Evolutionary conservation across 768 basidiomycete genomes (phyloP), one percentile per base, ranked within the genome.

Genomic region (Tulasnella sp.): DNA sequence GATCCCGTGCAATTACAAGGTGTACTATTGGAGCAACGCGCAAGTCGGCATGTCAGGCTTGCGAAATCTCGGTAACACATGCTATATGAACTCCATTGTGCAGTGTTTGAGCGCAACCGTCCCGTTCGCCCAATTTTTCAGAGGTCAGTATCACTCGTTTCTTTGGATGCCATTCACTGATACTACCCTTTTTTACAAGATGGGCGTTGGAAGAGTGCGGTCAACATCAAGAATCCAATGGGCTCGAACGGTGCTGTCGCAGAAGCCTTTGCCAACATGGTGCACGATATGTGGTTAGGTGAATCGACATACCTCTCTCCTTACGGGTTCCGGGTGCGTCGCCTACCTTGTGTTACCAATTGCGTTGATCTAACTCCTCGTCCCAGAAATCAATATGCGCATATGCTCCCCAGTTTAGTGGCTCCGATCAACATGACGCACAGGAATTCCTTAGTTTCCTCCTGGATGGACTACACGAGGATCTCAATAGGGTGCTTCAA

Each of bases 1-100:
- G 59, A 77, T 80, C 1, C 86, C 86, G 15, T 77, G 78, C 23
- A 84, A 87, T 61, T 92, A 86, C 66, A 84, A 86, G 3, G 82
- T 90, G 19, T 74, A 74, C 4, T 93, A 86, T 68, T 97, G 92
- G 92, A 69, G 75, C 12, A 87, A 92, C 66, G 73, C 80, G 37
- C 78, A 83, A 60, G 81, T 92, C 53, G 84, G 83, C 21, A 81
- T 81, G 17, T 81, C 83, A 0, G 94, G 94, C 3, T 68, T 99
- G 66, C 93, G 93, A 77, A 99, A 99, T 67, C 66, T 98, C 59
- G 84, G 86, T 15, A 98, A 97, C 68, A 99, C 96, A 6, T 99
- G 96, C 68, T 99, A 98, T 67, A 98, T 98, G 91, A 98, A 98
- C 68, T 88, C 96, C 29, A 92, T 91, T 5, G 80, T 99, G 14